These are phyloP conservation scores for Stagonosporopsis cucurbitacearum DNA, from an alignment of 2,329 filamentous ascomycete species.

Conservation along the genomic window DNA sequence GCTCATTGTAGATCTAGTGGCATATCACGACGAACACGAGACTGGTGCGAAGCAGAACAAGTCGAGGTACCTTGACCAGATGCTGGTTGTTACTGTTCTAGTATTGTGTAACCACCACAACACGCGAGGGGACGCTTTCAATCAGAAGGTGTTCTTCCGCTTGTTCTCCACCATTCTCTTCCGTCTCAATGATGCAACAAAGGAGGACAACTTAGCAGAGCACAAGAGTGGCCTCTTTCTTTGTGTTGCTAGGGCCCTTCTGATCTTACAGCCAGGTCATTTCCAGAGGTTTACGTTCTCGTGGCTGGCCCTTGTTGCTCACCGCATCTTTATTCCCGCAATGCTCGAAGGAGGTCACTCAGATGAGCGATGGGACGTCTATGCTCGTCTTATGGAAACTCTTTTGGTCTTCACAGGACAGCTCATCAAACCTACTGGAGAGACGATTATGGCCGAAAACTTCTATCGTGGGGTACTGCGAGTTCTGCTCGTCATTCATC, in stretches of 20 bases:
- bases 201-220: constrained; percentile 46
- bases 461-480: constrained; percentile 85
- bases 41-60: constrained; percentile 68
- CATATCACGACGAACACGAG: constrained; percentile 69
- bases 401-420: constrained; percentile 78
- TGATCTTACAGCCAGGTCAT: constrained; percentile 75
- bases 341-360: constrained; percentile 70
- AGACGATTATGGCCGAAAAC: constrained; percentile 75
- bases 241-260: constrained; percentile 72
- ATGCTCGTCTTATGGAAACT: constrained; percentile 74
- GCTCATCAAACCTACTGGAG: constrained; percentile 75
- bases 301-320: constrained; percentile 83
- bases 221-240: constrained; percentile 74
- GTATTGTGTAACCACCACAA: constrained; percentile 86
- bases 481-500: constrained; percentile 82
- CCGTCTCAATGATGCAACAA: constrained; percentile 70
- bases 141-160: constrained; percentile 88
- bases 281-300: constrained; percentile 84
- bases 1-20: constrained; percentile 77
- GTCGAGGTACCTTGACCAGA: constrained; percentile 75
- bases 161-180: constrained; percentile 84
- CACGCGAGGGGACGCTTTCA: constrained; percentile 80
- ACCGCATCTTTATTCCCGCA: constrained; percentile 82
- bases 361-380: constrained; percentile 73
- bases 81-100: constrained; percentile 78